Conservation (phyloP, 2,329 filamentous ascomycete species). For the Harringtonia aguacate region DNA sequence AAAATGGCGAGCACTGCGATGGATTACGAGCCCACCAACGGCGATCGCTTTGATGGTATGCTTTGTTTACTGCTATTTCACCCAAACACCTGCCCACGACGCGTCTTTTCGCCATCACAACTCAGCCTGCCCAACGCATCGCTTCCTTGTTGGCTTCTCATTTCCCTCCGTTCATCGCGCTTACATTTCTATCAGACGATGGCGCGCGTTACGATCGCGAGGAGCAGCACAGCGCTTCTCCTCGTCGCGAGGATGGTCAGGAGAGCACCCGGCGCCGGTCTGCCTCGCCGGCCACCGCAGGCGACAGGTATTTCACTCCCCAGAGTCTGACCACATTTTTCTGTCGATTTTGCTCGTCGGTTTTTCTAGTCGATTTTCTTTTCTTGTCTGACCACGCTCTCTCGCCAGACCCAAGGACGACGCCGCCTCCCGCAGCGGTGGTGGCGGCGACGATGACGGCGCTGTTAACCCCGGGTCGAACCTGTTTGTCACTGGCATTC, state of each 20-base stretch:
- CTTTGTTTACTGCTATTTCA: conserved; percentile 5
- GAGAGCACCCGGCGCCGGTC: conserved; percentile 47
- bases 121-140: not conserved
- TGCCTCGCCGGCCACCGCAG: conserved; percentile 46
- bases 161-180: not conserved
- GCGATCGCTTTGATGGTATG: conserved; percentile 56
- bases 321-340: too few species aligned
- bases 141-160: not conserved
- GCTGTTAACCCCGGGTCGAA: conserved; percentile 91
- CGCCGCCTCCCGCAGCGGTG: conserved; percentile 16
- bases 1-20: conserved; percentile 54
- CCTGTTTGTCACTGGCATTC: conserved; percentile 96
- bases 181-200: conserved; percentile 36
- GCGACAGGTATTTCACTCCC: conserved; percentile 31
- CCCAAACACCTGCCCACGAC: conserved; percentile 5
- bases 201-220: conserved; percentile 55
- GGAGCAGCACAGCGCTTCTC: conserved; percentile 51
- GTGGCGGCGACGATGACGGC: conserved; percentile 57
- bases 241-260: conserved; percentile 52
- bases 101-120: not conserved
- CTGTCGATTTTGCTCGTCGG: not conserved
- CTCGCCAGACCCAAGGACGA: conserved; percentile 35
- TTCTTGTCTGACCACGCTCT: conserved; percentile 15
- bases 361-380: not conserved
- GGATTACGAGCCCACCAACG: conserved; percentile 60